Conservation (phyloP, 129 eudicot genomes). For the Apium graveolens region DNA sequence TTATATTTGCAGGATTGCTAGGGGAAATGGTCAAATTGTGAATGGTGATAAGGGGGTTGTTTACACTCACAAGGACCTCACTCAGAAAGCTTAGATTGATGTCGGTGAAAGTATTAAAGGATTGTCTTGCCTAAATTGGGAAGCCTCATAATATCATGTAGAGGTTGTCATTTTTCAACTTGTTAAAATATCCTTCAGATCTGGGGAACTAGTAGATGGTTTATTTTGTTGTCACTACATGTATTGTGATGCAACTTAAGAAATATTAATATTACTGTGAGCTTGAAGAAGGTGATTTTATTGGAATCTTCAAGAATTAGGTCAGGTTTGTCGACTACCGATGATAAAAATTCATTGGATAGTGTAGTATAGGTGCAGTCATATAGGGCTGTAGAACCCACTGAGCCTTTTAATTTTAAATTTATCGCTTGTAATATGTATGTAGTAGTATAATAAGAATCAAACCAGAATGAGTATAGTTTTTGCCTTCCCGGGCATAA, state of each 20-base stretch:
- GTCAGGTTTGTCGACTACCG: neutral
- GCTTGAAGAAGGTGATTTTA: neutral
- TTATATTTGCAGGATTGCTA: slow-evolving; percentile 5
- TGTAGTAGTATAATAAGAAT: no score
- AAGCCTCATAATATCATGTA: neutral
- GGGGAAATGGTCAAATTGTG: slow-evolving; percentile 6
- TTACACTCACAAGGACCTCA: slow-evolving; percentile 25
- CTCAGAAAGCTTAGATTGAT: neutral
- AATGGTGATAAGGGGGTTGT: slow-evolving; percentile 10
- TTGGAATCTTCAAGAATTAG: neutral
- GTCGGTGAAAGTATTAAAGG: neutral
- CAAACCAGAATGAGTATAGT: no score
- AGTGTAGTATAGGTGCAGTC: neutral
- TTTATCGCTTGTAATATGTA: no score
- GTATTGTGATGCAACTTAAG: neutral
- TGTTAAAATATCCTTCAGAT: neutral
- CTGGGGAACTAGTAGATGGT: neutral
- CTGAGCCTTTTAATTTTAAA: neutral
- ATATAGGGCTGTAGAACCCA: neutral
- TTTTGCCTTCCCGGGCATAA: no score
- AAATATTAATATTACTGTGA: neutral
- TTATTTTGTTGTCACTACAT: neutral
- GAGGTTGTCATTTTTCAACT: neutral
- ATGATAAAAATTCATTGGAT: neutral
- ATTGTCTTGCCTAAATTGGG: neutral